Evolutionary conservation across 768 basidiomycete species (phyloP).

Genomic region (Rossbeevera mucosa): DNA sequence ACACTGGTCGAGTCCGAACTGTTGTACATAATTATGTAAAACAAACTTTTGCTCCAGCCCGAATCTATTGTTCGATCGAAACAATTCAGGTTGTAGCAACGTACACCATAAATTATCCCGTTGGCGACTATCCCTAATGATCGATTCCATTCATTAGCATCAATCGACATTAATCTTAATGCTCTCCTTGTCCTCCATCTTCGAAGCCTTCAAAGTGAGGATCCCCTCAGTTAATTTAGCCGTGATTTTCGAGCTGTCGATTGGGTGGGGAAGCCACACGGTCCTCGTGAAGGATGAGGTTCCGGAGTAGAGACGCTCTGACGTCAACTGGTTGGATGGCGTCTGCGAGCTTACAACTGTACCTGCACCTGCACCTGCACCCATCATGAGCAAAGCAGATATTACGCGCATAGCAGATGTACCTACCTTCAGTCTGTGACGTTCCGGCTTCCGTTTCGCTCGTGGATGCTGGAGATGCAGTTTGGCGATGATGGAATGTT

Average conservation of each 20-base stretch:
- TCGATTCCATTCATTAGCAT: background rate
- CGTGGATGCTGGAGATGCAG: slow-evolving; percentile 19
- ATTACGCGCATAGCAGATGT: background rate
- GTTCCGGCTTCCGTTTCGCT: slow-evolving; percentile 2
- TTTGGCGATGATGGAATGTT: slow-evolving; percentile 29
- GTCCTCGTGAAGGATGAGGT: slow-evolving; percentile 61
- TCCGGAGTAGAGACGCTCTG: slow-evolving; percentile 57
- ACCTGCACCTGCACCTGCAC: slow-evolving; percentile 13
- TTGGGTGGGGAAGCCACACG: slow-evolving; percentile 62
- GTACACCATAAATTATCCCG: background rate
- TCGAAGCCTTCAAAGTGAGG: slow-evolving; percentile 57
- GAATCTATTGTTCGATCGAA: too few relatives aligned
- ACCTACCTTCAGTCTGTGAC: slow-evolving; percentile 29
- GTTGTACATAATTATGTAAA: too few relatives aligned
- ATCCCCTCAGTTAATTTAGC: slow-evolving; percentile 70
- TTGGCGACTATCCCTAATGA: background rate
- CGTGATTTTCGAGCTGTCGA: slow-evolving; percentile 52
- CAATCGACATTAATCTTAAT: slow-evolving; percentile 43
- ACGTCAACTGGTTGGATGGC: slow-evolving; percentile 44
- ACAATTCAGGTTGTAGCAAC: background rate
- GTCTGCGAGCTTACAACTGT: slow-evolving; percentile 16
- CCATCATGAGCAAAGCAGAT: background rate
- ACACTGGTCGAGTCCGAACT: too few relatives aligned
- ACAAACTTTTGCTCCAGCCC: background rate
- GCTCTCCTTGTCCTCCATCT: slow-evolving; percentile 54